Conservation (phyloP, 1,284 basidiomycete species). For the Sporisorium iseilematis-ciliati region DNA sequence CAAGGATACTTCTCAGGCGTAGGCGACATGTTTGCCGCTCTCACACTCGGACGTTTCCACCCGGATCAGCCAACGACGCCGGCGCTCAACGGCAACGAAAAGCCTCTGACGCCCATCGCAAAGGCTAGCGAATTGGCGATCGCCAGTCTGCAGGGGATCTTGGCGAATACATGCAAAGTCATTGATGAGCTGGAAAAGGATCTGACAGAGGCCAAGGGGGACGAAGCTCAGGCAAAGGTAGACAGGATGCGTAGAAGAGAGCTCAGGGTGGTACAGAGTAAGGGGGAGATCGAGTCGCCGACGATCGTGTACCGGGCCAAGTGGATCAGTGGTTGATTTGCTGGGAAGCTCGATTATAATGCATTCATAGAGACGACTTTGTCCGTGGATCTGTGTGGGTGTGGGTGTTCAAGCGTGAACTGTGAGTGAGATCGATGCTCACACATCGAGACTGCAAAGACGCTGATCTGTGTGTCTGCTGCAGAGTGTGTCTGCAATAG, state of each 20-base stretch:
- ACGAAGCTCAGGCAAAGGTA: constrained; percentile 52
- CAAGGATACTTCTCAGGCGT: constrained; percentile 95
- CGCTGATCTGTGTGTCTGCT: too few relatives aligned
- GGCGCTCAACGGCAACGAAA: constrained; percentile 7
- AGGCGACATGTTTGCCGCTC: constrained; percentile 94
- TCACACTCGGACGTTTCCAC: constrained; percentile 86
- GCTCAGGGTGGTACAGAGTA: constrained; percentile 64
- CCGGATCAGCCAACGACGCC: background rate
- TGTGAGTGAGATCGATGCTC: too few relatives aligned
- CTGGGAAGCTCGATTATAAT: background rate
- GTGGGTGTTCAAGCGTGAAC: too few relatives aligned
- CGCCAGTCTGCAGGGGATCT: constrained; percentile 85
- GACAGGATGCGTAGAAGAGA: constrained; percentile 64
- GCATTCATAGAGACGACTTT: background rate
- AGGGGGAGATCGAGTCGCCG: constrained; percentile 59
- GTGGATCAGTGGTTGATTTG: constrained; percentile 29
- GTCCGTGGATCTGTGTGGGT: too few relatives aligned
- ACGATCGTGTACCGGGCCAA: constrained; percentile 54
- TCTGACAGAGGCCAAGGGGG: background rate
- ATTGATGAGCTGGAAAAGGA: constrained; percentile 40
- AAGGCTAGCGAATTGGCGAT: constrained; percentile 75
- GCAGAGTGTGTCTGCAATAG: too few relatives aligned
- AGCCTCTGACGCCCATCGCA: constrained; percentile 74
- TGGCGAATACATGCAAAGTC: constrained; percentile 70
- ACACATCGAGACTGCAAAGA: too few relatives aligned